A percentile compares a stretch with the other conserved stretches of the same genome.
phyloP scores from a whole-genome alignment of 192 early-diverging fungal species.

The Podila clonocystis region DNA sequence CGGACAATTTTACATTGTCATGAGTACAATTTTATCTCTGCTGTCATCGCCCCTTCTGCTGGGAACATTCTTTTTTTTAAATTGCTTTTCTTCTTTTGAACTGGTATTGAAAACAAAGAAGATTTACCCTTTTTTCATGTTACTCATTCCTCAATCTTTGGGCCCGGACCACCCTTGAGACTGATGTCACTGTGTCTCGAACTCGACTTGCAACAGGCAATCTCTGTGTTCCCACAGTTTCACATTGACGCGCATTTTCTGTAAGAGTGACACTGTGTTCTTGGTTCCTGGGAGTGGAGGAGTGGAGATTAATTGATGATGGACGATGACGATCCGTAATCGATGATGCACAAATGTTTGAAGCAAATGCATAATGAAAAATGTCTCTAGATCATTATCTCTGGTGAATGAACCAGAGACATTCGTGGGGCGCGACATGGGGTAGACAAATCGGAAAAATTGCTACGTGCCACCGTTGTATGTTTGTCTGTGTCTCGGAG shows the following conservation, averaged over 20 bases:
- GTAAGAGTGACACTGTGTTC: too few species aligned
- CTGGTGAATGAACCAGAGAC: background rate
- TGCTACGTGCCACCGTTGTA: too few species aligned
- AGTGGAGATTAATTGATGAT: too few species aligned
- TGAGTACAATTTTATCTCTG: background rate
- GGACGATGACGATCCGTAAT: too few species aligned
- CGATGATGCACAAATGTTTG: too few species aligned
- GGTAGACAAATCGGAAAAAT: too few species aligned
- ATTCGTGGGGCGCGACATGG: too few species aligned
- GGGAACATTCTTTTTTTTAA: background rate
- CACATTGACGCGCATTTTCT: too few species aligned
- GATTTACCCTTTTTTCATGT: background rate
- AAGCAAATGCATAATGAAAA: too few species aligned
- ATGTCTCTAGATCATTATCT: background rate
- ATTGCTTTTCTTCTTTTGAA: background rate
- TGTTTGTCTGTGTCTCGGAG: too few species aligned
- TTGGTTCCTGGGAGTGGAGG: too few species aligned
- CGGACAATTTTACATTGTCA: background rate
- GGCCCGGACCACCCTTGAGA: constrained; percentile 4
- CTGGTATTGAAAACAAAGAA: too few species aligned
- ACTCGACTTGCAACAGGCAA: background rate
- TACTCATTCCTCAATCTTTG: background rate
- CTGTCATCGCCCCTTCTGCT: background rate
- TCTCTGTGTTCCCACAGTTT: background rate
- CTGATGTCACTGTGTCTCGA: background rate